A percentile compares a stretch with the other conserved stretches of the same genome.
These are phyloP conservation scores for Linnemannia elongata DNA, from an alignment of 192 early-diverging fungal species.

Conservation along the genomic window DNA sequence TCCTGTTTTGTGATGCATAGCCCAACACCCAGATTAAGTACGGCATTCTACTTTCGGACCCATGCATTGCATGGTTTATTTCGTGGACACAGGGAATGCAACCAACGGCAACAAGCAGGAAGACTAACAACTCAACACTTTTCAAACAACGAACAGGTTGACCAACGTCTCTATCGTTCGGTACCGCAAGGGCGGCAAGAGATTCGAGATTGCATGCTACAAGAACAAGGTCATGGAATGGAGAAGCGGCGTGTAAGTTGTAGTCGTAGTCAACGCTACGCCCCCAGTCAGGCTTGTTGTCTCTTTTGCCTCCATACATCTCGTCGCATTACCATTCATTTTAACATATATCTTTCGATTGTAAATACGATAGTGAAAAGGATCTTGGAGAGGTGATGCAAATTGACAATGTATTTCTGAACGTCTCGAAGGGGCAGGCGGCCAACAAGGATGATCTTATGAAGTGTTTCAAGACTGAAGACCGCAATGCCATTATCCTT, in stretches of 20 bases:
- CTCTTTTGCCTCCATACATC: background rate
- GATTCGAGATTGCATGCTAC: slow-evolving; percentile 99
- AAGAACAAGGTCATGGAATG: slow-evolving; percentile 99
- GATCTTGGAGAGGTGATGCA: slow-evolving; percentile 98
- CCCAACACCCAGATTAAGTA: slow-evolving; percentile 64
- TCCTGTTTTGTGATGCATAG: slow-evolving; percentile 38
- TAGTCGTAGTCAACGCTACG: no score
- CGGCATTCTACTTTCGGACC: background rate
- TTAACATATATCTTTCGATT: slow-evolving; percentile 1
- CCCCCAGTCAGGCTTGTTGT: background rate
- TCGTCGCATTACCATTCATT: no score
- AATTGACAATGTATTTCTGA: slow-evolving; percentile 92
- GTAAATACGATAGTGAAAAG: slow-evolving; percentile 77
- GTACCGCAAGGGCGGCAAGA: slow-evolving; percentile 95
- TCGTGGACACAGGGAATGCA: background rate
- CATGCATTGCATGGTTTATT: background rate
- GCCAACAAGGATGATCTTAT: slow-evolving; percentile 90
- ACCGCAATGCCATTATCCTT: slow-evolving; percentile 82
- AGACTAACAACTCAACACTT: background rate
- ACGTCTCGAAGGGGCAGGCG: slow-evolving; percentile 97
- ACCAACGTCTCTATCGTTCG: slow-evolving; percentile 98
- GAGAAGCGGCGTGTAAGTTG: slow-evolving; percentile 87
- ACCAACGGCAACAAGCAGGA: background rate
- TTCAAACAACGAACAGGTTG: slow-evolving; percentile 63
- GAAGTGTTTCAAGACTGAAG: slow-evolving; percentile 91